Evolutionary conservation across 805 yeast species (phyloP), one percentile per base, ranked within the genome.

Genomic region (Kazachstania kunashirensis): DNA sequence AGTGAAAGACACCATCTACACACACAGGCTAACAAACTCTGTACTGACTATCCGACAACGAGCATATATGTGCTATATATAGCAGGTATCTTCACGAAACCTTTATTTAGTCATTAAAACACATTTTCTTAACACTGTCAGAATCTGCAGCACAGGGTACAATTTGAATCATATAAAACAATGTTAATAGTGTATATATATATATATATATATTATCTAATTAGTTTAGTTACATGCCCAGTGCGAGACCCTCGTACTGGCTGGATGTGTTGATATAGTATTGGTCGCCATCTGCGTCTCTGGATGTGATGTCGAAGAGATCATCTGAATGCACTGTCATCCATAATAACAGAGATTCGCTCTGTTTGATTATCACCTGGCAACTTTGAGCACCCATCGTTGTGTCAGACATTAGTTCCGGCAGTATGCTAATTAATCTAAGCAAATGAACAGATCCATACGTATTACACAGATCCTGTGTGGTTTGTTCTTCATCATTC

Each of bases 361-460:
- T 42, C 26, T 53, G 56, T 34, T 46, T 48, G 5, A 54, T 46
- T n/a, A 57, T 44, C 15, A 53, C 29, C 20, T 47, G 51, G 32
- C 57, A 48, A 19, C 86, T 75, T 40, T 77, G 79, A n/a, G 71
- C 67, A 49, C 86, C 96, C 86, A 86, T 82, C 7, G 77, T 63
- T 1, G 95, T 77, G 44, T 77, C 79, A 0, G 84, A 71, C 37
- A 88, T 70, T n/a, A 86, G 62, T 9, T 85, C 92, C 0, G 98
- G 97, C 30, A 92, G 60, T 1, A 83, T 67, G 12, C 84, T 79
- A 45, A 86, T 65, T 39, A 89, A 60, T 45, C 98, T 66, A 41
- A 89, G 60, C 25, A 92, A 62, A 58, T 88, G 96, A 48, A 84
- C 88, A 1, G 79, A 68, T 0, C 96, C 95, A 50, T 88, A 89